Conservation (phyloP, 495 filamentous ascomycete genomes). For the Podospora comata region DNA sequence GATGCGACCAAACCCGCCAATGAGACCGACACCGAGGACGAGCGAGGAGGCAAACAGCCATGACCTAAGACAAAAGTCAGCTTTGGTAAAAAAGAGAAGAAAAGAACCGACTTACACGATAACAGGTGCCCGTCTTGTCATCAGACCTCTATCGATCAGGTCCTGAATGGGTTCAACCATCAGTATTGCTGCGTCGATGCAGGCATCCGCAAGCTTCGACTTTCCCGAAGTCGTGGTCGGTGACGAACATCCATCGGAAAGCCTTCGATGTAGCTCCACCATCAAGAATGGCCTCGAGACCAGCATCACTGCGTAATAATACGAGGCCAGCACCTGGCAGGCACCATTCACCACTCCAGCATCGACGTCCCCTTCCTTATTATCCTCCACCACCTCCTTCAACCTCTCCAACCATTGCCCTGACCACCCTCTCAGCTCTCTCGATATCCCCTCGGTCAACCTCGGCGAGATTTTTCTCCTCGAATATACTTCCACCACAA, state of each 20-base stretch:
- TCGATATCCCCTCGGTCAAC: conserved; percentile 45
- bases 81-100: background rate
- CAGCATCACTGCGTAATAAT: conserved; percentile 49
- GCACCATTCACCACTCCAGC: conserved; percentile 33
- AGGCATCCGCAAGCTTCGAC: conserved; percentile 45
- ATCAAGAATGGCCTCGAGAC: conserved; percentile 47
- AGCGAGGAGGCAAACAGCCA: conserved; percentile 49
- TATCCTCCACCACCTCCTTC: conserved; percentile 29
- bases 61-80: conserved; percentile 27
- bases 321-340: conserved; percentile 42
- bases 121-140: conserved; percentile 39
- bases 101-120: conserved; percentile 37
- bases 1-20: conserved; percentile 44
- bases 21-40: conserved; percentile 43
- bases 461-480: conserved; percentile 45
- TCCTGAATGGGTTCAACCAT: conserved; percentile 41
- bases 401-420: conserved; percentile 37
- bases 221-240: conserved; percentile 23
- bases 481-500: conserved; percentile 45
- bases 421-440: conserved; percentile 46
- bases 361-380: conserved; percentile 13
- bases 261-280: conserved; percentile 43
- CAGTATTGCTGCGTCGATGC: conserved; percentile 46
- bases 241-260: conserved; percentile 28
- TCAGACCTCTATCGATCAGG: conserved; percentile 31